A percentile compares a stretch with the other conserved stretches of the same genome.
phyloP scores from a whole-genome alignment of 1,284 basidiomycete genomes.

The Limonomyces culmigenus region DNA sequence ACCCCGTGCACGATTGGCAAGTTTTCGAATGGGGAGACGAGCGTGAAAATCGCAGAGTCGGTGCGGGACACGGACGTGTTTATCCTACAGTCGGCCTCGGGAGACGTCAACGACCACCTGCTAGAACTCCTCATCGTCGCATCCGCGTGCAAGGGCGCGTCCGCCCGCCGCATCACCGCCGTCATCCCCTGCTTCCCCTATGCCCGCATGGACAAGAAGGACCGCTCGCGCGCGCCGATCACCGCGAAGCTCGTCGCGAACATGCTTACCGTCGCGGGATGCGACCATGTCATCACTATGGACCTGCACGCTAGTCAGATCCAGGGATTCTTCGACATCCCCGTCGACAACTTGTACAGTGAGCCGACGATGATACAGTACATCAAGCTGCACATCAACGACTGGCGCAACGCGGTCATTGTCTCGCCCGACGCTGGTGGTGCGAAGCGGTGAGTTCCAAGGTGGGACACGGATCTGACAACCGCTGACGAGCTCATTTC shows the following conservation, averaged over 20 bases:
- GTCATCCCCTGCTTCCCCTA: conserved; percentile 98
- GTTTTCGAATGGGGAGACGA: conserved; percentile 92
- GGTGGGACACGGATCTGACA: too few relatives aligned
- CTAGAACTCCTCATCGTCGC: conserved; percentile 88
- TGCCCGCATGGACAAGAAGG: conserved; percentile 96
- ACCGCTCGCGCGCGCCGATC: conserved; percentile 91
- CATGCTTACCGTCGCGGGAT: conserved; percentile 91
- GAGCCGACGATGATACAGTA: conserved; percentile 80
- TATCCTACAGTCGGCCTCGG: conserved; percentile 79
- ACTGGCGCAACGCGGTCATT: conserved; percentile 83
- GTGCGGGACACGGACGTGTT: conserved; percentile 97
- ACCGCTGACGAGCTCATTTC: too few relatives aligned
- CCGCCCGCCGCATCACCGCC: conserved; percentile 91
- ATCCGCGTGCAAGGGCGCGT: conserved; percentile 93
- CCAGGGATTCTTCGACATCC: conserved; percentile 98
- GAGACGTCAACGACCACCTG: conserved; percentile 70
- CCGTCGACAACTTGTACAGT: conserved; percentile 91
- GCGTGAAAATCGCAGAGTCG: conserved; percentile 84
- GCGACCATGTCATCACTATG: conserved; percentile 98
- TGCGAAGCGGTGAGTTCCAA: conserved; percentile 77
- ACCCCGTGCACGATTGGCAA: conserved; percentile 88
- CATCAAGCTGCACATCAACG: conserved; percentile 78
- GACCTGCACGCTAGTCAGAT: conserved; percentile 97
- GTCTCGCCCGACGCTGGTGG: conserved; percentile 97
- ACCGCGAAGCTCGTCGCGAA: conserved; percentile 98